phyloP scores from a whole-genome alignment of 2,329 filamentous ascomycete genomes.

The Venturiaceae sp. region DNA sequence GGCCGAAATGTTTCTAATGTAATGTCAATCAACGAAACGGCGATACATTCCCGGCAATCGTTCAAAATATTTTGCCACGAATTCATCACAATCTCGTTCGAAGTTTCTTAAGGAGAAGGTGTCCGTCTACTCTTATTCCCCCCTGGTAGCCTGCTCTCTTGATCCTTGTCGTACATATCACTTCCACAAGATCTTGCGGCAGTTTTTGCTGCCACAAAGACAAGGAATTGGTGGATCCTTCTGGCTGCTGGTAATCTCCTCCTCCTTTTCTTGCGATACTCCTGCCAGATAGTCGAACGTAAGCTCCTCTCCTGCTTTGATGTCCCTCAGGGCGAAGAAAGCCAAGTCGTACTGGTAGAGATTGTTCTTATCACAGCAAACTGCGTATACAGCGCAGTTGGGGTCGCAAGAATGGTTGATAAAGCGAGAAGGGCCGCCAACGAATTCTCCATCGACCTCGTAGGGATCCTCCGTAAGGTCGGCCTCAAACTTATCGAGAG shows the following conservation, averaged over 20 bases:
- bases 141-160: no score
- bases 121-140: no score
- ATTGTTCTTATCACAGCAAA: conserved; percentile 68
- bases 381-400: conserved; percentile 69
- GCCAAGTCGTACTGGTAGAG: conserved; percentile 67
- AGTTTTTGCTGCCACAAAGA: conserved; percentile 54
- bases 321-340: conserved; percentile 61
- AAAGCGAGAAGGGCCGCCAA: conserved; percentile 69
- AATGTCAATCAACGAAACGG: no score
- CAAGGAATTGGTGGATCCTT: conserved; percentile 32
- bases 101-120: no score
- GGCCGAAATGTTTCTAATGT: no score
- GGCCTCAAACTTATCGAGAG: conserved; percentile 70
- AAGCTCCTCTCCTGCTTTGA: conserved; percentile 56
- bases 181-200: conserved; percentile 59
- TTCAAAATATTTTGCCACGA: no score
- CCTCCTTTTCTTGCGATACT: conserved; percentile 17
- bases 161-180: background rate
- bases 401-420: conserved; percentile 78
- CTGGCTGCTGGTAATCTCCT: conserved; percentile 18
- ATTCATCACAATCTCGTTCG: no score
- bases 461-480: conserved; percentile 35
- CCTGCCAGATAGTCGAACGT: conserved; percentile 69
- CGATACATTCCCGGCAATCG: no score
- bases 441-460: conserved; percentile 57